Base-by-base conservation (phyloP, 139 green algal genomes). In the Gonium pectorale region DNA sequence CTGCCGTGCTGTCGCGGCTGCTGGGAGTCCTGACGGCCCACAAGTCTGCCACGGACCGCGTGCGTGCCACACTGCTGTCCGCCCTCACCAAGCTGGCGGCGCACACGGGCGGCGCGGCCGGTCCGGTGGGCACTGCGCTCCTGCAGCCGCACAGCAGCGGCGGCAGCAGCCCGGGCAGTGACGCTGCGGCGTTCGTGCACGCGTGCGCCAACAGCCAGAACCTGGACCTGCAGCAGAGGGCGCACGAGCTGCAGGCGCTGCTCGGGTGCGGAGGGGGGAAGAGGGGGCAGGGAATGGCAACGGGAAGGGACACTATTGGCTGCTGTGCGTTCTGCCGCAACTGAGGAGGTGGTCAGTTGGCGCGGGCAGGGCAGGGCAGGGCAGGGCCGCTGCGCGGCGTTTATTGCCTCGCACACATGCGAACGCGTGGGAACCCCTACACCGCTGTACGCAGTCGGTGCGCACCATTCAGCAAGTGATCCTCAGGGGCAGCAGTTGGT, bases 201-300 rank as follows among this genome's bases (percentile, higher is more conserved):
- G 67, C 69, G 29, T 60, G 43, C 54, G 72, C 64, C 5, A 38
- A 44, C 51, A 93, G 90, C 8, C 87, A 88, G 49, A 83, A 75
- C 15, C 83, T 94, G 59, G 95, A 97, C 86, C 87, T 98, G 80
- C 96, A 99, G 94, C 95, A 98, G 88, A 86, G 94, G 17, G 96
- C 97, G 27, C 88, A 96, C 29, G 95, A 99, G 92, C 87, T 98
- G 46, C 70, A 88, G 69, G 91, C 93, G 7, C 89, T 99, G 71
- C 82, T 97, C 29, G 87, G 31, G 72, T 81, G 37, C n/a, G n/a
- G n/a, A n/a, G 43, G 68, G 19, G 56, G 56, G 24, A 9, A 66
- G 66, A 38, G 78, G 73, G 31, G 31, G 81, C 26, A 27, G 13
- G 67, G n/a, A 13, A 35, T 87, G 66, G n/a, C n/a, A n/a, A n/a